Evolutionary conservation across 768 basidiomycete genomes (phyloP).

Genomic region (Trametes elegans): DNA sequence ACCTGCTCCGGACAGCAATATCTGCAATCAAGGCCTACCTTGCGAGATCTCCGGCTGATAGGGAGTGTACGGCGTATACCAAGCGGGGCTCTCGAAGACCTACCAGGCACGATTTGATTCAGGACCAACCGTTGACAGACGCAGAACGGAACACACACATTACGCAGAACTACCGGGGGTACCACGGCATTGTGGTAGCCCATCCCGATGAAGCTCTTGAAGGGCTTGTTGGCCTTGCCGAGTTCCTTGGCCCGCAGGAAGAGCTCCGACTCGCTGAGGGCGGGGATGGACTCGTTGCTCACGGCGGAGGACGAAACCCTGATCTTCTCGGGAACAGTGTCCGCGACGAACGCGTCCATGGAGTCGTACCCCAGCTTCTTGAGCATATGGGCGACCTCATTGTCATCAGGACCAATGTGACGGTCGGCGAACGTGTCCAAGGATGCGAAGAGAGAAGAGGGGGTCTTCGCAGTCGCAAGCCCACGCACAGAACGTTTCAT

Average conservation of each 20-base stretch:
- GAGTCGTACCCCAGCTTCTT: conserved; percentile 76
- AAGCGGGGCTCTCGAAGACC: conserved; percentile 94
- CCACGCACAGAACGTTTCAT: conserved; percentile 30
- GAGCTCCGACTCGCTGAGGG: conserved; percentile 86
- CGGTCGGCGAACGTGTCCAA: conserved; percentile 89
- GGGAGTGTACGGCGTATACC: conserved; percentile 97
- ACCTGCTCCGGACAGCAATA: background rate
- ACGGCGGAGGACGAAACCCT: conserved; percentile 62
- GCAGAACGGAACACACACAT: conserved; percentile 53
- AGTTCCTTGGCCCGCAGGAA: conserved; percentile 70
- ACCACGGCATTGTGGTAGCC: conserved; percentile 95
- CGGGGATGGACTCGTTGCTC: conserved; percentile 64
- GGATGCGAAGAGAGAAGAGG: conserved; percentile 70
- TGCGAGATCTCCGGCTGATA: conserved; percentile 99
- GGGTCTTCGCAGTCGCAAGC: conserved; percentile 61
- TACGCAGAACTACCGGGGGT: conserved; percentile 92
- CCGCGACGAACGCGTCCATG: conserved; percentile 85
- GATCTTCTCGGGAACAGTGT: conserved; percentile 79
- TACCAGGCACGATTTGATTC: conserved; percentile 25
- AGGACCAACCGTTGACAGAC: conserved; percentile 6
- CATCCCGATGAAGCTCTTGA: conserved; percentile 97
- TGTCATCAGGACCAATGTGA: conserved; percentile 88
- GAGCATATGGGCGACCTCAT: conserved; percentile 84
- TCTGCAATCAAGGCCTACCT: conserved; percentile 46
- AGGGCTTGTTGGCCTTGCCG: conserved; percentile 74